Base-by-base conservation (phyloP, 2,329 filamentous ascomycete species). In the Aureobasidium sp. region DNA sequence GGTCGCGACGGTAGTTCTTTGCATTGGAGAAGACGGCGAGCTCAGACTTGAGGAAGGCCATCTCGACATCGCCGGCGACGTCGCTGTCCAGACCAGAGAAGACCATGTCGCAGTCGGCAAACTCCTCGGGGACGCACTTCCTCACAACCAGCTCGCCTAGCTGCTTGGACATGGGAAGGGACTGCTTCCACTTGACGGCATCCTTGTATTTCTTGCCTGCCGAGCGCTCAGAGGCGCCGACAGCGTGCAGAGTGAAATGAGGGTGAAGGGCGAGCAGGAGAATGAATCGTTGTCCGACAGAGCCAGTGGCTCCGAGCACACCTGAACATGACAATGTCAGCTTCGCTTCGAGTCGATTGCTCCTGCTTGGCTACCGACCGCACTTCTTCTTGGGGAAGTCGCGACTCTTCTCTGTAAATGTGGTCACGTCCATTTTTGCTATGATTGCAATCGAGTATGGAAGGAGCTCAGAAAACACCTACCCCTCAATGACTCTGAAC, bases 11-110 rank as follows among this genome's bases (percentile, higher is more conserved):
- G 79, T 95, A 89, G 80, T 96, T 97, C 73, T 96, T 96, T 48
- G 93, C 90, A 71, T 97, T 98, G 64, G 90, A 95, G 76, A 98
- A 97, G 68, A 96, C 86, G 64, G 88, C 83, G 48, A 96, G 82
- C 65, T 95, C 84, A 57, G 89, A 85, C 66, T 85, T 86, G 65
- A 95, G 79, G 70, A 97, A 97, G 61, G 87, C 87, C 80, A 88
- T 88, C 94, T 89, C 90, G 66, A 95, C 86, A 22, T 95, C 87
- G 49, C 90, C 90, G 34, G 93, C 93, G 53, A 96, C 86, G 72
- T 95, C 89, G 59, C 88, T 85, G 73, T 97, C 91, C 57, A 97
- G 76, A 3, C 93, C 93, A 57, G 86, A 91, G 71, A 97, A 97
- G 57, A 97, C 83, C 59, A 98, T 76, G 62, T 97, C 91, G 71